Percentiles rank a stretch among this genome's conserved stretches.
Evolutionary conservation across 164 flowering plant species (phyloP).

Genomic region (Hamamelis virginiana): DNA sequence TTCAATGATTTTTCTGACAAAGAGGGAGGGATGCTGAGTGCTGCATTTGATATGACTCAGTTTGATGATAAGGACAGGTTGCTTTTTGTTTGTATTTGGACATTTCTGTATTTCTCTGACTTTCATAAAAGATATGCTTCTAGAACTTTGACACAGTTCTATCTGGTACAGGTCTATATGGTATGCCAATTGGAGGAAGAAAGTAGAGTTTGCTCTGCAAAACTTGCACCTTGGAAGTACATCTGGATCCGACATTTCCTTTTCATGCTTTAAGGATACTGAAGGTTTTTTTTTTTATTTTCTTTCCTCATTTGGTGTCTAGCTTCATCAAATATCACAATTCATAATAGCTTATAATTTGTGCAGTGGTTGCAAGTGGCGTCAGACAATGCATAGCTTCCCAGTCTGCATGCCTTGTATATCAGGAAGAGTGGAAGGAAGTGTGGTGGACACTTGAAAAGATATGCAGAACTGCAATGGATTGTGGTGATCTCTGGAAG

Average conservation of each 20-base stretch:
- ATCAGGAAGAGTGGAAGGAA: slow-evolving; percentile 43
- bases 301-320: not conserved
- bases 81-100: not conserved
- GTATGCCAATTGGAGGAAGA: slow-evolving; percentile 46
- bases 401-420: slow-evolving; percentile 21
- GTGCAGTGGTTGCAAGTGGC: slow-evolving; percentile 31
- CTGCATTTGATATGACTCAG: slow-evolving; percentile 26
- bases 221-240: slow-evolving; percentile 15
- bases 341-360: not conserved
- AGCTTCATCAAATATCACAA: not conserved
- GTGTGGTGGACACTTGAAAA: slow-evolving; percentile 47
- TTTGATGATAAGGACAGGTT: slow-evolving; percentile 48
- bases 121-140: not conserved
- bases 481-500: slow-evolving; percentile 60
- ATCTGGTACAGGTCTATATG: slow-evolving; percentile 38
- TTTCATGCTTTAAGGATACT: slow-evolving; percentile 7
- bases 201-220: slow-evolving; percentile 27
- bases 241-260: slow-evolving; percentile 3
- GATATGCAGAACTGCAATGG: slow-evolving; percentile 33
- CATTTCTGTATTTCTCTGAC: not conserved
- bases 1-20: slow-evolving; percentile 21
- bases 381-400: slow-evolving; percentile 20
- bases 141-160: not conserved
- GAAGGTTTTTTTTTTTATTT: slow-evolving; percentile 28
- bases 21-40: slow-evolving; percentile 17